Conservation (phyloP, 176 grass and related monocot genomes). For the Echinochloa phyllopogon region DNA sequence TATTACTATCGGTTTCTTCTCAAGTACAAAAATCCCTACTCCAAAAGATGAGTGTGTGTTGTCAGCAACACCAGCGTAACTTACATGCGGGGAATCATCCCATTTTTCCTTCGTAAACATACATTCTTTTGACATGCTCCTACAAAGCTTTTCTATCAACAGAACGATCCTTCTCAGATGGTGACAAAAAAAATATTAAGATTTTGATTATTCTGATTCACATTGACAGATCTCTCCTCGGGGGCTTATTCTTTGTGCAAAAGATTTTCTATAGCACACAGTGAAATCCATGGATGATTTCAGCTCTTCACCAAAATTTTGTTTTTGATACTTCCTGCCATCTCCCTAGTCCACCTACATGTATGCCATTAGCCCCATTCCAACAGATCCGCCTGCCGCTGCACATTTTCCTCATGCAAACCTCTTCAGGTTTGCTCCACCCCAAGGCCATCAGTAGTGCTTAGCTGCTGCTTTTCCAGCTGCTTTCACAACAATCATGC, state of each 20-base stretch:
- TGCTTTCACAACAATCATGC: constrained; percentile 21
- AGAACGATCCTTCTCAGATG: constrained; percentile 27
- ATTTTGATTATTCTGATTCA: neutral
- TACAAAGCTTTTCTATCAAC: constrained; percentile 32
- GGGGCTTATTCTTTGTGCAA: constrained; percentile 29
- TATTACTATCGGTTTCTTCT: constrained; percentile 28
- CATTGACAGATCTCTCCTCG: neutral
- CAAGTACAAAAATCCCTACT: constrained; percentile 43
- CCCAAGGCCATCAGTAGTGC: constrained; percentile 4
- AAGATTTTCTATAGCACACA: neutral
- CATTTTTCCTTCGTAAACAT: neutral
- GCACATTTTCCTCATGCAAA: neutral
- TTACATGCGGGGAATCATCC: neutral
- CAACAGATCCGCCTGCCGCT: neutral
- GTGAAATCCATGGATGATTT: constrained; percentile 1
- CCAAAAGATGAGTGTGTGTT: neutral
- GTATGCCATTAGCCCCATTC: constrained; percentile 17
- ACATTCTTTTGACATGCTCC: constrained; percentile 18
- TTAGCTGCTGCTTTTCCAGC: constrained; percentile 19
- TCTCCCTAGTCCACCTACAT: neutral
- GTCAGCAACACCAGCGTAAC: constrained; percentile 15
- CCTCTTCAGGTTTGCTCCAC: neutral
- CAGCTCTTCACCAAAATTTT: constrained; percentile 16
- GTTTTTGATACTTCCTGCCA: neutral
- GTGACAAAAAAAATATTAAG: constrained; percentile 23